Base-by-base conservation (phyloP, 2,329 filamentous ascomycete species). In the Claviceps spartinae region DNA sequence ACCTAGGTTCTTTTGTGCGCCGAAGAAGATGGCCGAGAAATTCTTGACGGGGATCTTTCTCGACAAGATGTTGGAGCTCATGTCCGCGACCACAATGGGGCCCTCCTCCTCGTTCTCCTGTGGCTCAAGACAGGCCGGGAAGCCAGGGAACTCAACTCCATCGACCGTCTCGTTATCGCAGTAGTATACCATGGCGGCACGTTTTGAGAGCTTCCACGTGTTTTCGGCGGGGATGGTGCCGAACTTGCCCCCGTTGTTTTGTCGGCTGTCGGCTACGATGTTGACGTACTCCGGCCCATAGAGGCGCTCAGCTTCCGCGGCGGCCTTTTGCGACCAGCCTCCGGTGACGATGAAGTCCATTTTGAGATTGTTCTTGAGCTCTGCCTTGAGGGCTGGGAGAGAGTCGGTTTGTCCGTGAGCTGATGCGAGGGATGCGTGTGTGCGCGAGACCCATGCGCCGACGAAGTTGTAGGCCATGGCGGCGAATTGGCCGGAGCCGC, bases 101-200 rank as follows among this genome's bases (percentile, higher is more conserved):
- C 81, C 79, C 49, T 83, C 77, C 8, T 82, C 81, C 48, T 82
- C 77, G 1, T 73, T 67, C 6, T 68, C 67, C 11, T 22, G 41
- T 6, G 77, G 69, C 48, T 79, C 77, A 24, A 94, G 74, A 7
- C 68, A 66, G 56, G 82, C 70, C 24, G 91, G 91, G 62, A 81
- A 79, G n/a, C 61, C 69, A 5, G 85, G 88, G 60, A 94, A 95
- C 64, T 97, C 91, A 18, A 97, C 88, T 37, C 90, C 90, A 61
- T 95, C 88, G 5, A 94, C 88, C 0, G 88, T 95, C 73, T 97
- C 90, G 61, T 97, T 97, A 67, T 90, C 86, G 67, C 91, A 95
- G 66, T 82, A 90, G 69, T 96, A 97, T 2, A 91, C 84, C 61
- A 95, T 75, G 0, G 88, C 79, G 9, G 83, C 72, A 40, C 79